phyloP scores from a whole-genome alignment of 768 basidiomycete genomes.

The Boletellus emodensis region DNA sequence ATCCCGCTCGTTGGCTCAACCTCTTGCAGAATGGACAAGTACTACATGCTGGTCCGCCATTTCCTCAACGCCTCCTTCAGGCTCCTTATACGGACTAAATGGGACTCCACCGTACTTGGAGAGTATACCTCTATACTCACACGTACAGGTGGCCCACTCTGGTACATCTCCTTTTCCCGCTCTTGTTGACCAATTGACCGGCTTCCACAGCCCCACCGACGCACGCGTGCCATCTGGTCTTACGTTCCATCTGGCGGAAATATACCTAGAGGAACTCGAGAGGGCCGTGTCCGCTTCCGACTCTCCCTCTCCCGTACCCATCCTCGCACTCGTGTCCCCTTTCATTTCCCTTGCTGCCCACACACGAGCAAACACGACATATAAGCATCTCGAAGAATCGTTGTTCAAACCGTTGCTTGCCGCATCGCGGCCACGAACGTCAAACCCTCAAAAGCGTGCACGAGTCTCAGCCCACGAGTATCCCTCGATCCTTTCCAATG shows the following conservation, averaged over 20 bases:
- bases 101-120: conserved; percentile 53
- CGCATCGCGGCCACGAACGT: conserved; percentile 41
- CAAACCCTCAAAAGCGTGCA: conserved; percentile 48
- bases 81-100: conserved; percentile 65
- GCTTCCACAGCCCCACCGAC: conserved; percentile 55
- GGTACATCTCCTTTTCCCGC: conserved; percentile 43
- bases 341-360: conserved; percentile 70
- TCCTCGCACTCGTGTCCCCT: conserved; percentile 57
- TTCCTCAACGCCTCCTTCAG: conserved; percentile 86
- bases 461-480: conserved; percentile 31
- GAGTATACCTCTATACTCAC: conserved; percentile 70
- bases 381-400: conserved; percentile 66
- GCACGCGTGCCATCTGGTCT: conserved; percentile 72
- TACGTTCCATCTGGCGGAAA: conserved; percentile 81
- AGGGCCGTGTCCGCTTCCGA: conserved; percentile 43
- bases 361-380: conserved; percentile 60
- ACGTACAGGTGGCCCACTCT: conserved; percentile 71
- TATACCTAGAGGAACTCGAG: conserved; percentile 88
- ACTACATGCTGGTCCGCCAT: conserved; percentile 88
- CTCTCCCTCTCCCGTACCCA: conserved; percentile 40
- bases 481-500: conserved; percentile 46
- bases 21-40: conserved; percentile 83
- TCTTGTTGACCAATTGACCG: conserved; percentile 4
- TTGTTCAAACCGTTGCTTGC: conserved; percentile 67
- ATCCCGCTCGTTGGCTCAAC: not conserved